phyloP scores from a whole-genome alignment of 768 basidiomycete genomes.

The Asterophora lycoperdoides region DNA sequence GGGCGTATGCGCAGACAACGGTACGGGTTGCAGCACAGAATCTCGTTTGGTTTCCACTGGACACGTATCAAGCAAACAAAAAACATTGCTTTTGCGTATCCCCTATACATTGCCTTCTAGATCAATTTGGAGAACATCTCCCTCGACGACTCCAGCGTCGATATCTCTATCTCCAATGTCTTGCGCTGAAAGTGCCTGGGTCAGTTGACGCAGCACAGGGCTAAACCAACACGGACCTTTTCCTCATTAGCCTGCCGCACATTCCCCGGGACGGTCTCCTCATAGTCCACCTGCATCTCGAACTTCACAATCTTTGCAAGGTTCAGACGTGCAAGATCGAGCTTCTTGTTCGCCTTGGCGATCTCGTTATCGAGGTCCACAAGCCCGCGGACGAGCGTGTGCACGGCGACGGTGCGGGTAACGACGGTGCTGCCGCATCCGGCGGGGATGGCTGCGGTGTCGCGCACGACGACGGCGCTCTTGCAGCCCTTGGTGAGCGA shows the following conservation, averaged over 20 bases:
- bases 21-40: too few species aligned
- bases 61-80: too few species aligned
- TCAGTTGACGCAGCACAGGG: background rate
- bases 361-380: slow-evolving; percentile 89
- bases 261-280: slow-evolving; percentile 71
- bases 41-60: too few species aligned
- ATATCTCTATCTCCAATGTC: slow-evolving; percentile 76
- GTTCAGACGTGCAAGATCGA: slow-evolving; percentile 62
- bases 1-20: too few species aligned
- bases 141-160: slow-evolving; percentile 64
- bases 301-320: slow-evolving; percentile 75
- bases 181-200: slow-evolving; percentile 47
- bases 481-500: slow-evolving; percentile 88
- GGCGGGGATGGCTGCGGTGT: slow-evolving; percentile 65
- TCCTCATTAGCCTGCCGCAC: slow-evolving; percentile 75
- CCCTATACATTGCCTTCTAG: background rate
- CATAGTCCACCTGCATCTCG: slow-evolving; percentile 72
- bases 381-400: slow-evolving; percentile 86
- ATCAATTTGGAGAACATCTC: slow-evolving; percentile 73
- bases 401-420: slow-evolving; percentile 66
- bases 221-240: slow-evolving; percentile 51
- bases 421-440: slow-evolving; percentile 88
- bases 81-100: too few species aligned
- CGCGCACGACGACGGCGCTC: slow-evolving; percentile 61
- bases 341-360: slow-evolving; percentile 86